Base-by-base conservation (phyloP, 108 stramenopile species). In the Thalassiosira profunda region DNA sequence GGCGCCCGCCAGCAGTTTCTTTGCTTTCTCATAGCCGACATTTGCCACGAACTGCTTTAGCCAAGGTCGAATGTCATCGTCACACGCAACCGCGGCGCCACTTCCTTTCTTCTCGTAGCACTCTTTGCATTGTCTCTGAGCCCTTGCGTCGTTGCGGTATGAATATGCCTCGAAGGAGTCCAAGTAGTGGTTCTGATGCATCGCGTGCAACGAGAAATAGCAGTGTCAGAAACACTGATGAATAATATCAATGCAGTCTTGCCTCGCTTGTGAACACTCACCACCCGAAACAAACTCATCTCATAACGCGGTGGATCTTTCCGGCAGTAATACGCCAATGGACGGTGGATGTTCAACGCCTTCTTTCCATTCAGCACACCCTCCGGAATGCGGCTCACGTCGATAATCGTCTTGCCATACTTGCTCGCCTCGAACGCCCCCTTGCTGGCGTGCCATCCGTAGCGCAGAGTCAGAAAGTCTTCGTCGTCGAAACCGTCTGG, bases 141-240 rank as follows among this genome's bases (percentile, higher is more conserved):
- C 48, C 63, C 70, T 48, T 2, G 85, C 67, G 71, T 89, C 87
- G 18, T 86, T 63, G 29, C 87, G 87, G 41, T 84, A 89, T 1
- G 70, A 58, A 45, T 86, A 89, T 45, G 84, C 71, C 40, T 84
- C 70, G 17, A 51, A 76, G 60, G 72, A 73, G 24, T 82, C 88
- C 40, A 86, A 41, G 49, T 89, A 89, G 40, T 89, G 88, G 69
- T 86, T 73, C 49, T 80, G 69, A 10, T 75, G 63, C 34, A 84
- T 41, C 4, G 78, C 8, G 37, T n/a, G 37, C 10, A 20, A 11
- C n/a, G 15, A 26, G 20, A 52, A 55, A 10, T 31, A 18, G 10
- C 2, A 30, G 23, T 12, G 40, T 26, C 36, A 38, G 20, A 44
- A 26, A 43, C 1, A 40, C 6, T 25, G 17, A 11, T 17, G 1